Base-by-base conservation (phyloP, 495 filamentous ascomycete species). In the Hypoxylon fuscum region DNA sequence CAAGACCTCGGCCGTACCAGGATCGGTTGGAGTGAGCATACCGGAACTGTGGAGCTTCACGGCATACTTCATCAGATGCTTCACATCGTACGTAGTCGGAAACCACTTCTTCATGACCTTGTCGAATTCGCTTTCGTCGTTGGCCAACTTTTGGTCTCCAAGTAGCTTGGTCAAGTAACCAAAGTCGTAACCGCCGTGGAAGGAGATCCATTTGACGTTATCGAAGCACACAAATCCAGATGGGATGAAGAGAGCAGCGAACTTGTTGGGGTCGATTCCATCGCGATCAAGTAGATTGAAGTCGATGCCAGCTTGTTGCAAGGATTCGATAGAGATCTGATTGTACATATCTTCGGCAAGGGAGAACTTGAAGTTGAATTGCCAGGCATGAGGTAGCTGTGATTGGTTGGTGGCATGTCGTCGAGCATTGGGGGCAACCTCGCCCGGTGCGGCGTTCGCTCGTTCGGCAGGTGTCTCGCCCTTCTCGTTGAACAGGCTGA, bases 161-260 rank as follows among this genome's bases (percentile, higher is more conserved):
- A 98, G 88, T 29, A 97, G 87, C 76, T 98, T 98, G 70, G 96
- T 91, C 44, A 98, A 77, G 69, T 98, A 97, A 32, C 92, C 95
- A 76, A 98, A 97, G 77, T 98, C 95, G 77, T 98, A 98, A 43
- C 95, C 95, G n/a, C 91, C 93, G 74, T 98, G 95, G 76, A 98
- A 98, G 15, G 92, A 96, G 27, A 98, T 89, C 95, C 95, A 98
- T 68, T 89, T 86, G 12, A 97, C 90, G 46, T 96, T 87, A 31
- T 94, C 89, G 45, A 89, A 80, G 65, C 95, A 87, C n/a, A 95
- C 91, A 25, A 98, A 79, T 7, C 95, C 95, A 11, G 95, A 98
- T 54, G 87, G 92, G 47, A 96, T 93, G 46, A 98, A 81, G 14
- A 96, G 81, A 11, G 94, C 83, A 5, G 92, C 95, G 69, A 98